Conservation (phyloP, 371 early-diverging fungal genomes). For the Mortierella sp. region DNA sequence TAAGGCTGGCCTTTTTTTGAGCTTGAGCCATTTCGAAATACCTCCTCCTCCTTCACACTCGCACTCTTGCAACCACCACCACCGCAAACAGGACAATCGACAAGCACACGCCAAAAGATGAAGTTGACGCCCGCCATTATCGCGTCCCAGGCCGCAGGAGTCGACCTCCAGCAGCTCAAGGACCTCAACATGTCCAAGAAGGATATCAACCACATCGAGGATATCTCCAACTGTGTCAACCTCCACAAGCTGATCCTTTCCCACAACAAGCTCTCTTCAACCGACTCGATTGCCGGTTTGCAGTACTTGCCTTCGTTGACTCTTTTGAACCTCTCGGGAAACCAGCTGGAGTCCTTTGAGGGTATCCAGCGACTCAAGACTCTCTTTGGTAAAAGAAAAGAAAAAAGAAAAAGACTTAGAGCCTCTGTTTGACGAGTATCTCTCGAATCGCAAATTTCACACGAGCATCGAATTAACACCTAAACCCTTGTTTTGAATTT, state of each 20-base stretch:
- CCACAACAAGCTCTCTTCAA: conserved; percentile 71
- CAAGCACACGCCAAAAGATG: conserved; percentile 56
- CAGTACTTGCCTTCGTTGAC: conserved; percentile 70
- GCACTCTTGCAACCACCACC: not conserved
- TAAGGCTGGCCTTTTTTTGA: not conserved
- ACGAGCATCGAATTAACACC: not conserved
- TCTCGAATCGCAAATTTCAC: too few relatives aligned
- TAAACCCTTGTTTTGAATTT: not conserved
- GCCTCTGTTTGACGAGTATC: too few relatives aligned
- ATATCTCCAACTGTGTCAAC: conserved; percentile 75
- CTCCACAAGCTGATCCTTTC: conserved; percentile 81
- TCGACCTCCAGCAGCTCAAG: conserved; percentile 61
- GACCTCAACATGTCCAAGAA: conserved; percentile 68
- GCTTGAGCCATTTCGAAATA: not conserved
- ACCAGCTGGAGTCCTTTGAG: conserved; percentile 73
- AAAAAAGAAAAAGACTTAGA: conserved; percentile 13
- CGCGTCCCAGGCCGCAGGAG: conserved; percentile 43
- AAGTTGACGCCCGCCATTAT: conserved; percentile 67
- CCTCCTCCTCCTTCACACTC: not conserved
- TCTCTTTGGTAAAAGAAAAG: conserved; percentile 81
- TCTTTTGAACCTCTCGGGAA: conserved; percentile 76
- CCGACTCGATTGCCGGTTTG: conserved; percentile 70
- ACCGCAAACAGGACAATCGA: not conserved
- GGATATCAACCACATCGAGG: conserved; percentile 75
- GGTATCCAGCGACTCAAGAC: conserved; percentile 73